Conservation (phyloP, 202 grass and related monocot genomes). For the Eragrostis tef region DNA sequence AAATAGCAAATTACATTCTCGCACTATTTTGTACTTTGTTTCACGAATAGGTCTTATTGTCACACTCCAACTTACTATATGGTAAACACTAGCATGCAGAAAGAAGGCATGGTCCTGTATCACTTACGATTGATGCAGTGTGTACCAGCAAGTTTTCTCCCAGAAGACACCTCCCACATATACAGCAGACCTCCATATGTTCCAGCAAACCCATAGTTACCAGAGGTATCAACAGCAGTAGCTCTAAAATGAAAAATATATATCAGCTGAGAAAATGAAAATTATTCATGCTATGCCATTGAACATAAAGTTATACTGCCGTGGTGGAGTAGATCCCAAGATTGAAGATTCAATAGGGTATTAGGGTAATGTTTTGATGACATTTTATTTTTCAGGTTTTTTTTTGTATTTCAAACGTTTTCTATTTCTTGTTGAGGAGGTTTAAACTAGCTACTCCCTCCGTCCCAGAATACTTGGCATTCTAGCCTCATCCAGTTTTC, state of each 20-base stretch:
- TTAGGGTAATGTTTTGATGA: slow-evolving; percentile 12
- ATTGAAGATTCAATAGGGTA: slow-evolving; percentile 17
- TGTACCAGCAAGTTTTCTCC: slow-evolving; percentile 58
- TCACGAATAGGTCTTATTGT: slow-evolving; percentile 16
- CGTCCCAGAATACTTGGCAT: too few species aligned
- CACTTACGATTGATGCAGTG: slow-evolving; percentile 71
- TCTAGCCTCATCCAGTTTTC: too few species aligned
- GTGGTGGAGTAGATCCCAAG: slow-evolving; percentile 1
- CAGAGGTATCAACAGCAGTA: slow-evolving; percentile 62
- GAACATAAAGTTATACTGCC: neutral
- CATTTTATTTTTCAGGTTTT: neutral
- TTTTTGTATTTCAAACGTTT: neutral
- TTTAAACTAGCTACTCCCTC: slow-evolving; percentile 35
- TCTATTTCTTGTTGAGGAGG: slow-evolving; percentile 3
- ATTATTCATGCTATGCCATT: slow-evolving; percentile 28
- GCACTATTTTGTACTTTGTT: neutral
- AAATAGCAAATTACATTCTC: neutral
- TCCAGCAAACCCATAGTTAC: slow-evolving; percentile 74
- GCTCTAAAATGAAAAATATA: slow-evolving; percentile 60
- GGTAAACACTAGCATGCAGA: neutral
- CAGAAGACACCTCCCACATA: slow-evolving; percentile 80
- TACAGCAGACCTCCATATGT: slow-evolving; percentile 74
- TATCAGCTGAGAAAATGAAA: slow-evolving; percentile 1
- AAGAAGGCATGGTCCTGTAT: slow-evolving; percentile 8
- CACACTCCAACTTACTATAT: slow-evolving; percentile 11